Percentiles rank a stretch among this genome's conserved stretches.
Conservation (phyloP, 2,329 filamentous ascomycete genomes). For the Talaromyces sp. region DNA sequence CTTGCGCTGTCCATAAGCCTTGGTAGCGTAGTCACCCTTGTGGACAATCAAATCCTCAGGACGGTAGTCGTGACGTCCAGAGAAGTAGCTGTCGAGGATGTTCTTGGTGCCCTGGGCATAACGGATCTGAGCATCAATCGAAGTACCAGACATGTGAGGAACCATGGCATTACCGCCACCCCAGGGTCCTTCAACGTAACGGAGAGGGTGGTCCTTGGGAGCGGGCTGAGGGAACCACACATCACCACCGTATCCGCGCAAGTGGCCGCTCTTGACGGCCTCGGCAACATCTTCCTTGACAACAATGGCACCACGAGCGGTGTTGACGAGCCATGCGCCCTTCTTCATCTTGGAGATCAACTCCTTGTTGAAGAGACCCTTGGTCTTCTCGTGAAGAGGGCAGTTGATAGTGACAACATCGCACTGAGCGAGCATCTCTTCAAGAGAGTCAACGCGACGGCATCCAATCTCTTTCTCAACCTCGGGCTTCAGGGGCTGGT, state of each 20-base stretch:
- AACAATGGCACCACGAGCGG: conserved; percentile 95
- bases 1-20: conserved; percentile 76
- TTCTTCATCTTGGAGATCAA: conserved; percentile 99
- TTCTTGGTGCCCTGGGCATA: conserved; percentile 84
- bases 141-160: conserved; percentile 97
- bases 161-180: conserved; percentile 98
- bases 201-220: conserved; percentile 86
- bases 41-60: conserved; percentile 88
- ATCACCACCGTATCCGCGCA: conserved; percentile 50
- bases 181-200: conserved; percentile 89
- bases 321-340: conserved; percentile 97
- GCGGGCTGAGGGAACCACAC: conserved; percentile 96
- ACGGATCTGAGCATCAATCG: conserved; percentile 93
- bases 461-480: conserved; percentile 93
- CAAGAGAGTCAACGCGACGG: conserved; percentile 80
- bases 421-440: conserved; percentile 92
- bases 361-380: conserved; percentile 97
- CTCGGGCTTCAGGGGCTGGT: conserved; percentile 86
- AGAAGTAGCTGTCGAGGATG: conserved; percentile 89
- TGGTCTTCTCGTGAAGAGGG: conserved; percentile 96
- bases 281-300: conserved; percentile 98
- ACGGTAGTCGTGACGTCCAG: conserved; percentile 80
- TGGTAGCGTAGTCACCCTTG: conserved; percentile 89
- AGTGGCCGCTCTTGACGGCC: conserved; percentile 83
- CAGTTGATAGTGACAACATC: conserved; percentile 99